A percentile compares a stretch with the other conserved stretches of the same genome.
Conservation (phyloP, 2,329 filamentous ascomycete species). For the Pseudocercospora cruenta region DNA sequence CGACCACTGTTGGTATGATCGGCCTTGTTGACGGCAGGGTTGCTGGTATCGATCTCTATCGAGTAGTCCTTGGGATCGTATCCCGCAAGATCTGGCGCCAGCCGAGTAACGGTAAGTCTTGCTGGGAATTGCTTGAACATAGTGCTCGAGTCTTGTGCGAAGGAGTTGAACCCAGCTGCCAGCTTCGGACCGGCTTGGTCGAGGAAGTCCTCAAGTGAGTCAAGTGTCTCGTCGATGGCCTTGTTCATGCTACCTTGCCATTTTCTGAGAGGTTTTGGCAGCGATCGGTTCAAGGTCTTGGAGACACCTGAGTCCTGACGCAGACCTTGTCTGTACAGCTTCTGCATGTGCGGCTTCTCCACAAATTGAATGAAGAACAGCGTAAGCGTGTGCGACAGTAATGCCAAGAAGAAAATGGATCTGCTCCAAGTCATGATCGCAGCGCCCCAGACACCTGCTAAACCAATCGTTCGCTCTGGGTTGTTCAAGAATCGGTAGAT, state of each 20-base stretch:
- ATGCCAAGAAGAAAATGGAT: slow-evolving; percentile 81
- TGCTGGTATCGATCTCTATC: slow-evolving; percentile 71
- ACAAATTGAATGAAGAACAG: slow-evolving; percentile 89
- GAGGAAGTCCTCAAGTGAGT: slow-evolving; percentile 89
- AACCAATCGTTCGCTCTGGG: slow-evolving; percentile 88
- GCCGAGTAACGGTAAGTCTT: slow-evolving; percentile 77
- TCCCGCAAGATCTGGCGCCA: slow-evolving; percentile 78
- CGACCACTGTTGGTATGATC: slow-evolving; percentile 66
- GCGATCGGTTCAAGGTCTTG: slow-evolving; percentile 83
- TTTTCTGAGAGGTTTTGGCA: slow-evolving; percentile 80
- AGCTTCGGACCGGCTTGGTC: slow-evolving; percentile 84
- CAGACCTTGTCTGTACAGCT: slow-evolving; percentile 84
- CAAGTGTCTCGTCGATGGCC: slow-evolving; percentile 81
- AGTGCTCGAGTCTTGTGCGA: slow-evolving; percentile 84
- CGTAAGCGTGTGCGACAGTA: slow-evolving; percentile 82
- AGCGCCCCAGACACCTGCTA: slow-evolving; percentile 93
- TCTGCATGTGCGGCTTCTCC: slow-evolving; percentile 97
- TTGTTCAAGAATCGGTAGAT: slow-evolving; percentile 99
- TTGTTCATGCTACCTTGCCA: slow-evolving; percentile 86
- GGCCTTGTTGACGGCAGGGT: slow-evolving; percentile 34
- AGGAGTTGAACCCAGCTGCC: slow-evolving; percentile 79
- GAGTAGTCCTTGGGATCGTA: slow-evolving; percentile 80
- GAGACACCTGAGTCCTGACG: slow-evolving; percentile 87
- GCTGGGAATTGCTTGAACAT: slow-evolving; percentile 89
- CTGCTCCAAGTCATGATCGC: slow-evolving; percentile 91